Conservation (phyloP, 495 filamentous ascomycete genomes). For the Aspergillus bertholletiae region DNA sequence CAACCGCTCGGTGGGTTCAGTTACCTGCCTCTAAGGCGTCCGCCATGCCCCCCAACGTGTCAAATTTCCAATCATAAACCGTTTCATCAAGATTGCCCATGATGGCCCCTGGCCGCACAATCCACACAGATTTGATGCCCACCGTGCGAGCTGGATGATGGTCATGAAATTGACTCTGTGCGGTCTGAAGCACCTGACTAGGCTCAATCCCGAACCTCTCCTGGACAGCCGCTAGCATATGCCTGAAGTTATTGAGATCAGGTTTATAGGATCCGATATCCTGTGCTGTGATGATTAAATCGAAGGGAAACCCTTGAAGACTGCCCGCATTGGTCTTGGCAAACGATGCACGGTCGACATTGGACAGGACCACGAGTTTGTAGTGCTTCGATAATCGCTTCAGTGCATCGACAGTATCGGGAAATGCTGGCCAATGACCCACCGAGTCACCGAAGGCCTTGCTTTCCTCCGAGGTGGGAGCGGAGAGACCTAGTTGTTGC, state of each 20-base stretch:
- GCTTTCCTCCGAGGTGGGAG: constrained; percentile 28
- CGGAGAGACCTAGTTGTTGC: constrained; percentile 30
- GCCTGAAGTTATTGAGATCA: constrained; percentile 59
- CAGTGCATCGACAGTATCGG: constrained; percentile 60
- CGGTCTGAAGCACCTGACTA: constrained; percentile 62
- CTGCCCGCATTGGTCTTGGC: constrained; percentile 46
- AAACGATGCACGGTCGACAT: constrained; percentile 66
- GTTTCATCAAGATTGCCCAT: constrained; percentile 42
- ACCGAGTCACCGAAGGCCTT: constrained; percentile 51
- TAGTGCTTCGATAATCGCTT: constrained; percentile 53
- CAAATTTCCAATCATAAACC: constrained; percentile 57
- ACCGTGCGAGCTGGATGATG: constrained; percentile 63
- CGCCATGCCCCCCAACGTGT: constrained; percentile 68
- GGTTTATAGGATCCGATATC: constrained; percentile 78
- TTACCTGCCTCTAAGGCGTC: constrained; percentile 55
- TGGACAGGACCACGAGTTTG: constrained; percentile 69
- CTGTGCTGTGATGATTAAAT: constrained; percentile 70
- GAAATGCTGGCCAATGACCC: constrained; percentile 62
- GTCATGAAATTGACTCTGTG: constrained; percentile 67
- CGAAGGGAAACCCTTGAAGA: constrained; percentile 52
- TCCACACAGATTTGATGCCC: constrained; percentile 67
- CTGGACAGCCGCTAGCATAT: constrained; percentile 53
- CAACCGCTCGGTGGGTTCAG: not conserved
- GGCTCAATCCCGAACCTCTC: constrained; percentile 52
- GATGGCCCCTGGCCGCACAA: constrained; percentile 51